Base-by-base conservation (phyloP, 2,329 filamentous ascomycete species). In the Talaromyces sp. region DNA sequence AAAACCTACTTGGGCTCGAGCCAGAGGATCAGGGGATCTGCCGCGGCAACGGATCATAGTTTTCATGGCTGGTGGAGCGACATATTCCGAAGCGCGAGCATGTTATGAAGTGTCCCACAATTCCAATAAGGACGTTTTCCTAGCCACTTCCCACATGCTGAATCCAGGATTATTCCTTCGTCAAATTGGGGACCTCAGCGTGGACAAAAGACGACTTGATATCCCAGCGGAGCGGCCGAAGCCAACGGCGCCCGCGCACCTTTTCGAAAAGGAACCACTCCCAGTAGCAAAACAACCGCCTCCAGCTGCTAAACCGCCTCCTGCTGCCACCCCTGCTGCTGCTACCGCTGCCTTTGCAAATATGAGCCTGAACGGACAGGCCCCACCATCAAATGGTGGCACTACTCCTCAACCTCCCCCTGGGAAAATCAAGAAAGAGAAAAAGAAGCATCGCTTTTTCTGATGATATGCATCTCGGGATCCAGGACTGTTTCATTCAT, bases 41-140 rank as follows among this genome's bases (percentile, higher is more conserved):
- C 95, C 92, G 63, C 85, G 88, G 55, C 94, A 99, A 71, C 86
- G 94, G 54, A 82, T 97, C 56, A 89, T 99, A 60, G 87, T 97
- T 15, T 97, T 96, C 71, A 88, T 97, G 82, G 94, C 93, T 1
- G 94, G 94, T 50, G 94, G 94, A 45, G 94, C 94, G 19, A 97
- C 94, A 0, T 96, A 93, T 71, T 91, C 90, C 5, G 94, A 99
- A 75, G 83, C 89, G 33, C 85, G 94, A 28, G 83, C 86, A 11
- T 99, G 94, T 75, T 97, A 97, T 70, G 91, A 97, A 67, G 78
- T 93, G 25, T 88, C 89, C 2, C 82, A 86, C 54, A 78, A 85
- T 52, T 85, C 85, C 48, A 85, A 84, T 54, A 85, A 88, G 63
- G 94, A 99, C 65, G 78, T 97, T n/a, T 89, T 95, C 70, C 83